Conservation (phyloP, 2,329 filamentous ascomycete genomes). For the Fusarium pseudograminearum region DNA sequence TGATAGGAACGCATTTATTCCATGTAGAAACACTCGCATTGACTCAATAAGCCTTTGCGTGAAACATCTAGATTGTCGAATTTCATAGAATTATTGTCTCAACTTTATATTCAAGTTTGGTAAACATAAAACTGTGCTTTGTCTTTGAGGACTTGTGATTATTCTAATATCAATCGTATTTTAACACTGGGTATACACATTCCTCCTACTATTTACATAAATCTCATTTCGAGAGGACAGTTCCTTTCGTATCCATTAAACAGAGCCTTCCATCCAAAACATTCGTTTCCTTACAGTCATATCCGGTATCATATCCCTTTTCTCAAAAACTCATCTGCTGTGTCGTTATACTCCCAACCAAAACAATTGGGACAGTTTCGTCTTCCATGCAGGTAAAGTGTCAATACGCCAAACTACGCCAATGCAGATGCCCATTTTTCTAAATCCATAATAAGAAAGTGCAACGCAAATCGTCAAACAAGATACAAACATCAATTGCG, state of each 20-base stretch:
- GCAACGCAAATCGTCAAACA: constrained; percentile 12
- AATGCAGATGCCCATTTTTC: constrained; percentile 27
- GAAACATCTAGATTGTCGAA: constrained; percentile 35
- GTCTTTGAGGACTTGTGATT: neutral
- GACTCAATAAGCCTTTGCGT: constrained; percentile 24
- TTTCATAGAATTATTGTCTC: constrained; percentile 26
- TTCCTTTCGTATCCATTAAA: constrained; percentile 17
- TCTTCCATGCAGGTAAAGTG: constrained; percentile 17
- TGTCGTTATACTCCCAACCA: constrained; percentile 21
- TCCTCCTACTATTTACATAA: constrained; percentile 23
- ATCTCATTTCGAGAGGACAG: constrained; percentile 6
- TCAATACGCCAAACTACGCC: constrained; percentile 30
- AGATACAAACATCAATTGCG: constrained; percentile 48
- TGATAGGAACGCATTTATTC: constrained; percentile 39
- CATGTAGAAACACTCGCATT: constrained; percentile 37
- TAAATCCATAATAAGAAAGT: constrained; percentile 29
- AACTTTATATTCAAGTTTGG: neutral
- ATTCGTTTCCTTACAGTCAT: constrained; percentile 29
- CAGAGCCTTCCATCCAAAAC: constrained; percentile 16
- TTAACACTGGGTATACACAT: constrained; percentile 33
- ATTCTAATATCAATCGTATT: constrained; percentile 6
- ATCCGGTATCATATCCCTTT: constrained; percentile 21
- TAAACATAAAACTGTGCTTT: neutral
- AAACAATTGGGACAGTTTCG: constrained; percentile 5
- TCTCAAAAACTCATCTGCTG: constrained; percentile 28